Conservation (phyloP, 805 yeast species). For the Wickerhamiella vanderwaltii region DNA sequence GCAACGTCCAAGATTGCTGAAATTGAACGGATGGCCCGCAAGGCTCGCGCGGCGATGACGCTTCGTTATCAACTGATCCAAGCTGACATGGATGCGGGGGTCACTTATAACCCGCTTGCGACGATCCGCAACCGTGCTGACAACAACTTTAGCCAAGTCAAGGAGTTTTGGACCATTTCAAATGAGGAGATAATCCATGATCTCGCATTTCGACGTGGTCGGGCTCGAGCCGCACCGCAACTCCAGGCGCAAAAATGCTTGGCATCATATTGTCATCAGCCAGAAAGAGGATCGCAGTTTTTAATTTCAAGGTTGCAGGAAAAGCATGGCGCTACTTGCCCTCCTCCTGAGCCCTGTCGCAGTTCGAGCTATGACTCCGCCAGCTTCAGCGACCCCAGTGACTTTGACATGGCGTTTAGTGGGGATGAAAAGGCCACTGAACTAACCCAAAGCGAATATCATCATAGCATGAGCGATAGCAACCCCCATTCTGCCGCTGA, state of each 20-base stretch:
- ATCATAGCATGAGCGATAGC: no score
- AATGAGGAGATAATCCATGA: constrained; percentile 22
- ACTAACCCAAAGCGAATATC: no score
- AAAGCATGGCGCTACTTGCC: constrained; percentile 2
- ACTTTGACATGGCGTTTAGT: no score
- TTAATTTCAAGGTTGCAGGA: constrained; percentile 6
- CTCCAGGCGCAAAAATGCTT: background rate
- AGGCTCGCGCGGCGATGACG: constrained; percentile 4
- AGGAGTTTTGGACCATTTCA: constrained; percentile 20
- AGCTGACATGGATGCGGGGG: background rate
- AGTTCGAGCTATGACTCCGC: no score
- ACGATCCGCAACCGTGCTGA: constrained; percentile 56
- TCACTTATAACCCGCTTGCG: constrained; percentile 65
- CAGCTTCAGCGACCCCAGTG: no score
- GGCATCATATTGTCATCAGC: constrained; percentile 15
- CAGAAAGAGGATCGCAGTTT: constrained; percentile 15
- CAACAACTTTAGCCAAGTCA: constrained; percentile 9
- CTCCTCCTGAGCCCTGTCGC: no score
- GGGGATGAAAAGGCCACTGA: no score
- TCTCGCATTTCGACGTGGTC: constrained; percentile 14
- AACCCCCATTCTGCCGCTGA: no score
- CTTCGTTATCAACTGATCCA: constrained; percentile 6
- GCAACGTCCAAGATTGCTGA: background rate
- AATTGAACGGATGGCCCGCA: constrained; percentile 3
- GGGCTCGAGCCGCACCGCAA: background rate